phyloP scores from a whole-genome alignment of 2,329 filamentous ascomycete genomes.

The Epichloe bromicola region DNA sequence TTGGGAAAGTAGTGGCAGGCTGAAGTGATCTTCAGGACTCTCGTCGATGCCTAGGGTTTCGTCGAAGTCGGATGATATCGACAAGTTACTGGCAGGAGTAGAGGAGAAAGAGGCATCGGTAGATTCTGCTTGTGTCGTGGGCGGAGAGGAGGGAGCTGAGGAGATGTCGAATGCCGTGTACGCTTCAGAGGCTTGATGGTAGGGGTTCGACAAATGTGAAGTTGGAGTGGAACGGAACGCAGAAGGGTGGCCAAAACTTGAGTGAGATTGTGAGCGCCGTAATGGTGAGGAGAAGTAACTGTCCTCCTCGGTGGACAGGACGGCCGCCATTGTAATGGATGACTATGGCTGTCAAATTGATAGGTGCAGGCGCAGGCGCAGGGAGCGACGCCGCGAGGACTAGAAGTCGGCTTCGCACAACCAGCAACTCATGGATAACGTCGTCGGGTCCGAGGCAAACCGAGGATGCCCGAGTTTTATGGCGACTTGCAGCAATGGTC shows the following conservation, averaged over 20 bases:
- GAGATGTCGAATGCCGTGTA: conserved; percentile 36
- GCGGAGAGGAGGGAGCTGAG: conserved; percentile 44
- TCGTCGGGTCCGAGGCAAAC: not conserved
- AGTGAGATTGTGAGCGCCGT: conserved; percentile 48
- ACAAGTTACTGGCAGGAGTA: conserved; percentile 50
- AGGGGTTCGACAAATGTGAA: conserved; percentile 29
- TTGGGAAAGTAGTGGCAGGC: conserved; percentile 32
- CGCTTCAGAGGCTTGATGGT: conserved; percentile 27
- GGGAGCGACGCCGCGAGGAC: not conserved
- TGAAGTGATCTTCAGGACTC: conserved; percentile 32
- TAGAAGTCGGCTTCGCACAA: not conserved
- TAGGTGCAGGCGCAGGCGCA: not conserved
- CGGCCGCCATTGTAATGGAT: conserved; percentile 36
- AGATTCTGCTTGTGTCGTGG: conserved; percentile 36
- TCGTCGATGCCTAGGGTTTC: conserved; percentile 31
- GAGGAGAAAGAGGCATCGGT: conserved; percentile 46
- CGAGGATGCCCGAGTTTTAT: not conserved
- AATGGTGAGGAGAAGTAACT: conserved; percentile 42
- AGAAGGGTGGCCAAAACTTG: conserved; percentile 36
- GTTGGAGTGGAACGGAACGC: conserved; percentile 31
- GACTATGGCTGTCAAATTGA: not conserved
- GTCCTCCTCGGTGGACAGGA: conserved; percentile 43
- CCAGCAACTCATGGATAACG: conserved; percentile 1
- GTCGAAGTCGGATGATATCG: conserved; percentile 45
- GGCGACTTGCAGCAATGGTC: not conserved